Base-by-base conservation (phyloP, 768 basidiomycete species). In the Pleurotus ostreatus region DNA sequence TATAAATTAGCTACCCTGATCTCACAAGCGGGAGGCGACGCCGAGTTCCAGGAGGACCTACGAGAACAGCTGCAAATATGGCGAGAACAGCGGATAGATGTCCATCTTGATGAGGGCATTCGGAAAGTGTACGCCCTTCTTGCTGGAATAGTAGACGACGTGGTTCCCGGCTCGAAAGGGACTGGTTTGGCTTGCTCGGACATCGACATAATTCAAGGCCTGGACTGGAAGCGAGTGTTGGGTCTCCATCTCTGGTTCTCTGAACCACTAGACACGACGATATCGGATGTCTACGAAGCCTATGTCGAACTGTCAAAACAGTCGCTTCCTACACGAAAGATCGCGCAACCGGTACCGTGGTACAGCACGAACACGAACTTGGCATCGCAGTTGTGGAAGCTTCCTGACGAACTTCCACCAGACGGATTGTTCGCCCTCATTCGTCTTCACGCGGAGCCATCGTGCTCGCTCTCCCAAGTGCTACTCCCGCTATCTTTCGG, bases 221-320 rank as follows among this genome's bases (percentile, higher is more conserved):
- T 98, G 53, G 95, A 97, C 66, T 99, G 97, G 97, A 95, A 94
- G 68, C 84, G 94, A 16, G 86, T 87, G 0, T 91, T 98, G 66
- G 97, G 92, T 2, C 72, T 98, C 44, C 86, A 87, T 59, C 72
- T 98, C 30, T 99, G 97, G 97, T 98, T 86, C 67, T 85, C 84
- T 0, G 79, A 86, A 43, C 78, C 83, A 2, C 76, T 92, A 61
- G 81, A 89, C 57, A 79, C 87, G 2, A 75, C 90, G 3, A 82
- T 94, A 57, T 74, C 82, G 2, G 81, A 88, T 43, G 86, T 87
- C 1, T 85, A 92, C 61, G 69, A 77, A 9, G 71, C 80, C 0
- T 96, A 89, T 66, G 77, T 81, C 30, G 65, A 70, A 11, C 70
- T 73, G 11, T 68, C 69, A 60, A 74, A 70, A 57, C 64, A 72